A percentile compares a stretch with the other conserved stretches of the same genome.
Evolutionary conservation across 805 yeast species (phyloP).

Genomic region (Candida parachauliodes): DNA sequence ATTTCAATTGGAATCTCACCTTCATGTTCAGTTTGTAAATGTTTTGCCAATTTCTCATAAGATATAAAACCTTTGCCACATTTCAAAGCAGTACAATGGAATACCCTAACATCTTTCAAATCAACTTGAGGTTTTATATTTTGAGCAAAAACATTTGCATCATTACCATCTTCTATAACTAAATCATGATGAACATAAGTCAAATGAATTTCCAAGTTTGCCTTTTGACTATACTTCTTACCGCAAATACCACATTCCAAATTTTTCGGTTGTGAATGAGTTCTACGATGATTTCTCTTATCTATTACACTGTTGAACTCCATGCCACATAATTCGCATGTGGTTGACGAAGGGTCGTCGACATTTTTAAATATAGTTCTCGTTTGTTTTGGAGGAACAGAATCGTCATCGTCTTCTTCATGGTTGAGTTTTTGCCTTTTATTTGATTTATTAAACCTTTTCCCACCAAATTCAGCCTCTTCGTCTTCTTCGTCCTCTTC

Average conservation of each 20-base stretch:
- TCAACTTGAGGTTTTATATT: constrained; percentile 1
- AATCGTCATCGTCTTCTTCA: background rate
- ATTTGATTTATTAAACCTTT: background rate
- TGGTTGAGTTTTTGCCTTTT: background rate
- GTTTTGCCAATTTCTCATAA: constrained; percentile 9
- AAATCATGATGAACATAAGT: constrained; percentile 13
- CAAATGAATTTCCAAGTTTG: constrained; percentile 11
- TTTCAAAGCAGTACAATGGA: constrained; percentile 11
- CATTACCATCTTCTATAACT: constrained; percentile 6
- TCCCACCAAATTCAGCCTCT: background rate
- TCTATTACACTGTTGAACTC: constrained; percentile 10
- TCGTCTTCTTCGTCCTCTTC: constrained; percentile 2
- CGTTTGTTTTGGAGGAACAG: constrained; percentile 5
- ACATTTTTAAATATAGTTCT: constrained; percentile 7
- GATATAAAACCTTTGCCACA: constrained; percentile 11
- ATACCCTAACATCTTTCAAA: constrained; percentile 11
- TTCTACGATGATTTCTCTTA: constrained; percentile 11
- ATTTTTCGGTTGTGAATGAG: constrained; percentile 12
- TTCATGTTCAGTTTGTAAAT: constrained; percentile 8
- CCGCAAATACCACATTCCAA: constrained; percentile 12
- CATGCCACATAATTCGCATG: constrained; percentile 11
- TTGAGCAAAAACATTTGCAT: constrained; percentile 6
- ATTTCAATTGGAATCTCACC: background rate
- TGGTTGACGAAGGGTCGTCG: constrained; percentile 6
- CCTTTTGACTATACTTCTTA: constrained; percentile 12